Base-by-base conservation (phyloP, 495 filamentous ascomycete species). In the Hypoxylon trugodes region DNA sequence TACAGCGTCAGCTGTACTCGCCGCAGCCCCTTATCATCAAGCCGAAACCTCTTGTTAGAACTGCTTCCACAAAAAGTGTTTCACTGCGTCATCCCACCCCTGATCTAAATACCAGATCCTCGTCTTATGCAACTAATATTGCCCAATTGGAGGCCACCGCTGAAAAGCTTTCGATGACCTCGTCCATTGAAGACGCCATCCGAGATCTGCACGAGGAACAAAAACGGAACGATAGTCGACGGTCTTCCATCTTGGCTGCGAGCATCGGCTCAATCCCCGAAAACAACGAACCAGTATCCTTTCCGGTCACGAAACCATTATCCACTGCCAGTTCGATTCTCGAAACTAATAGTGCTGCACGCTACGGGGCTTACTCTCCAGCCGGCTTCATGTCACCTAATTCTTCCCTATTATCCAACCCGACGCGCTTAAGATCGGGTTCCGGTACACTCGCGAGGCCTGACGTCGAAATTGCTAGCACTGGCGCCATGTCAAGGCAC, bases 171-270 rank as follows among this genome's bases (percentile, higher is more conserved):
- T 93, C 89, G 68, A 84, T 86, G 71, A 89, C 86, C 36, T 89
- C 87, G n/a, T 87, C 88, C 12, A 89, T 96, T 68, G 91, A 87
- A 36, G 86, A 87, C 69, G 91, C 93, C 66, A 91, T 96, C 49
- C 86, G 89, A 58, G 88, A 90, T 64, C 82, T 94, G 65, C 89
- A 92, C 68, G 79, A 84, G 52, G 91, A 92, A 64, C 87, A 91
- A 68, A 93, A 91, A 72, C 81, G 84, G 49, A 81, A 80, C 42
- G 86, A 87, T 33, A 88, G 87, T 66, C 81, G 84, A 35, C 74
- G 82, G 51, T 85, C 84, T 7, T 85, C 85, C 16, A 76, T 84
- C 35, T 70, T 81, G 30, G 73, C 76, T 18, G 69, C 75, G 26
- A 74, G 76, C 62, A 61, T 74, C 69, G 68, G 74, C 61, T 68